A percentile compares a stretch with the other conserved stretches of the same genome.
Conservation (phyloP, 129 eudicot genomes). For the Flaveria ramosissima region DNA sequence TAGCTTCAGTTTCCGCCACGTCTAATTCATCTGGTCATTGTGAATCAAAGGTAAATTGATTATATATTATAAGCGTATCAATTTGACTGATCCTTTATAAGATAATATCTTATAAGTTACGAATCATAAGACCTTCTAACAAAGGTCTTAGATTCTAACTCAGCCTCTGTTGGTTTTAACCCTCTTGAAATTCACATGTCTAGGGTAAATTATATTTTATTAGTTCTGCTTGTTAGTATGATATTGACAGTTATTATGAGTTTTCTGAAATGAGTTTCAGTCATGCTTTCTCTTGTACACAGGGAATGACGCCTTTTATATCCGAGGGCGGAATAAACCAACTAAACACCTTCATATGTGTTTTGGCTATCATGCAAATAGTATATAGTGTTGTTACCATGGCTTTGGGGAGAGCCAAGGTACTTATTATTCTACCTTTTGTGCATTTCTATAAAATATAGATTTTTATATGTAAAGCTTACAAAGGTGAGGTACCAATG, state of each 20-base stretch:
- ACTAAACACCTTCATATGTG: conserved; percentile 49
- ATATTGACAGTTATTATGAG: too few relatives aligned
- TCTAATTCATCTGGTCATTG: conserved; percentile 34
- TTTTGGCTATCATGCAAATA: conserved; percentile 56
- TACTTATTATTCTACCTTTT: conserved; percentile 28
- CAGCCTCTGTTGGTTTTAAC: too few relatives aligned
- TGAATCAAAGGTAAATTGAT: conserved; percentile 31
- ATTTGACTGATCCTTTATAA: background rate
- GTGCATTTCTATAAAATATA: background rate
- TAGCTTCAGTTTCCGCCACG: conserved; percentile 24
- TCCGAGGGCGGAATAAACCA: conserved; percentile 47
- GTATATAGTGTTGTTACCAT: conserved; percentile 54
- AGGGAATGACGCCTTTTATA: conserved; percentile 52
- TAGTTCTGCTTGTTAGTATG: too few relatives aligned
- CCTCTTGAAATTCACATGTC: too few relatives aligned
- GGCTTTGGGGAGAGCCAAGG: conserved; percentile 56
- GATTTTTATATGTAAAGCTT: conserved; percentile 5
- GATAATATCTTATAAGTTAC: background rate
- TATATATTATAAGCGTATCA: background rate
- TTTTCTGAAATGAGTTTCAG: background rate
- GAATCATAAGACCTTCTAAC: too few relatives aligned
- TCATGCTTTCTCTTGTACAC: background rate
- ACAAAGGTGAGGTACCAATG: background rate
- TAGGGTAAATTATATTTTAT: too few relatives aligned
- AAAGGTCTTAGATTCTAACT: too few relatives aligned